Evolutionary conservation across 2,329 filamentous ascomycete species (phyloP).

Genomic region (Cytospora leucostoma): DNA sequence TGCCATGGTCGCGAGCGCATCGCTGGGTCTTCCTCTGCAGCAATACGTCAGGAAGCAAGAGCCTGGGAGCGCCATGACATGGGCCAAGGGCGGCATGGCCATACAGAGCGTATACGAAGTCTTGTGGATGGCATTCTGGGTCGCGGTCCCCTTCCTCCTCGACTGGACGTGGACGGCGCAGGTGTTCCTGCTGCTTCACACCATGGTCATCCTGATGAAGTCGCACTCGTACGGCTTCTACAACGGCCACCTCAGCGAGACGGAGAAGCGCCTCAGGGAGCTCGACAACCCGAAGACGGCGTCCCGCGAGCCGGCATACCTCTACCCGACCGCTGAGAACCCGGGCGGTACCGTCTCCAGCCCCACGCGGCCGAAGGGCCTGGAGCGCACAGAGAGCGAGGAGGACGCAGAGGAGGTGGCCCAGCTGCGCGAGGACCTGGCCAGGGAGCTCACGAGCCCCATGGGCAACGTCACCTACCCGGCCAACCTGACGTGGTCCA

Average conservation of each 20-base stretch:
- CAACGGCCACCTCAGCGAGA: conserved; percentile 91
- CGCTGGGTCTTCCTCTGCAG: conserved; percentile 73
- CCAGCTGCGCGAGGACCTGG: conserved; percentile 80
- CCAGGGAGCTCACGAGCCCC: conserved; percentile 86
- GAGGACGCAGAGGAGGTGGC: conserved; percentile 55
- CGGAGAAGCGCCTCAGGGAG: conserved; percentile 74
- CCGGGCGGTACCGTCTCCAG: conserved; percentile 45
- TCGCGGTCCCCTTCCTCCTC: conserved; percentile 78
- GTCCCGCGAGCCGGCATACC: conserved; percentile 69
- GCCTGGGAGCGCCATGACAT: conserved; percentile 60
- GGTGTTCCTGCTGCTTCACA: conserved; percentile 90
- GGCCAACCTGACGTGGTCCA: conserved; percentile 77
- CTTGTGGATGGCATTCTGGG: conserved; percentile 80
- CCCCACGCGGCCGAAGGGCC: conserved; percentile 29
- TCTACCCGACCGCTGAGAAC: conserved; percentile 68
- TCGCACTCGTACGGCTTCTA: conserved; percentile 99
- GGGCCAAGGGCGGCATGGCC: conserved; percentile 75
- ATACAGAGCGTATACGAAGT: conserved; percentile 82
- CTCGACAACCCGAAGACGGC: conserved; percentile 77
- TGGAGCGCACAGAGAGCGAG: conserved; percentile 19
- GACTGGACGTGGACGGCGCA: conserved; percentile 97
- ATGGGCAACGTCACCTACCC: conserved; percentile 90
- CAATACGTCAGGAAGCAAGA: conserved; percentile 59
- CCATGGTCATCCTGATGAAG: conserved; percentile 94
- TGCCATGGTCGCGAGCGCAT: conserved; percentile 79